Evolutionary conservation across 2,329 filamentous ascomycete species (phyloP), one percentile per base, ranked within the genome.

Genomic region (Alternaria sp.): DNA sequence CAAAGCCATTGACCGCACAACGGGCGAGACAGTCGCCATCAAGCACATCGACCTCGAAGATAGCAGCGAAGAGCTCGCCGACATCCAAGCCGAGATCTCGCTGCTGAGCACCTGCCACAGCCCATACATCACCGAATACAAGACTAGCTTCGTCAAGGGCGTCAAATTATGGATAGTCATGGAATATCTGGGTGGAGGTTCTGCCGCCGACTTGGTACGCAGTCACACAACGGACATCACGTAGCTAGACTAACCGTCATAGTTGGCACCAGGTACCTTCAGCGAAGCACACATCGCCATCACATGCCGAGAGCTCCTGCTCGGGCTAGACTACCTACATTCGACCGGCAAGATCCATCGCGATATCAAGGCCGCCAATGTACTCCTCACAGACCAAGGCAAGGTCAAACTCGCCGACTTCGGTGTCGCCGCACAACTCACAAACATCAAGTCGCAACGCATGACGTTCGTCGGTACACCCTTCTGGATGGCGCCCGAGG

Each of bases 111-210:
- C 96, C 57, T 99, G 96, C 84, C 92, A 92, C 71, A 97, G 94
- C 78, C 91, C 92, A 51, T 96, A 92, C 80, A 94, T 99, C 71
- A 98, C 96, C 15, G 92, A 97, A 78, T 99, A 99, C 86, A 96
- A 94, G 79, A 92, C 93, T 21, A 97, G 94, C 77, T 99, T 98
- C 80, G 87, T 98, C n/a, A 89, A 93, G 71, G 96, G 96, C 25
- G 92, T 94, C 79, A 99, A 98, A 82, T 84, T 99, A 84, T 99
- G 96, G 96, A 99, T 99, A 77, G 93, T 98, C 62, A 99, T 99
- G 96, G 96, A 99, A 81, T 99, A 92, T 77, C 84, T 99, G 11
- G 96, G 96, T 6, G 96, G 96, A 67, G 96, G 96, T 44, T 98
- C 96, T 18, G 97, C 96, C 79, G 86, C 97, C 69, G 96, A 99